phyloP scores from a whole-genome alignment of 164 flowering plant genomes.

The Macadamia tetraphylla region DNA sequence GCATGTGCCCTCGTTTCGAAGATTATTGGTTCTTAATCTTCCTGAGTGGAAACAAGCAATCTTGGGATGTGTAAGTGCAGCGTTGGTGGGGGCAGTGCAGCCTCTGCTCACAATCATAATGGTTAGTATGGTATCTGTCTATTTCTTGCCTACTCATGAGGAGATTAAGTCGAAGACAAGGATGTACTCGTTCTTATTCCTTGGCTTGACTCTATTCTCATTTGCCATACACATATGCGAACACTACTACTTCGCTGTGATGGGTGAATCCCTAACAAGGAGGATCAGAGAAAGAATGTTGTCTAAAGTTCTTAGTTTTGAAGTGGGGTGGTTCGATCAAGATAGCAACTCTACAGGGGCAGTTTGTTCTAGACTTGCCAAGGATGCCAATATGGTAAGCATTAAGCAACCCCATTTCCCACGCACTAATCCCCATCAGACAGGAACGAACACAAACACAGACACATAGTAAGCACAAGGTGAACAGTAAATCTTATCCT shows the following conservation, averaged over 20 bases:
- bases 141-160: constrained; percentile 37
- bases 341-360: constrained; percentile 53
- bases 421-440: too few relatives aligned
- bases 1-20: too few relatives aligned
- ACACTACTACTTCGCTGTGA: constrained; percentile 58
- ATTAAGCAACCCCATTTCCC: too few relatives aligned
- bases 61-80: constrained; percentile 51
- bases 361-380: constrained; percentile 40
- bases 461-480: too few relatives aligned
- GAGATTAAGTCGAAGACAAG: constrained; percentile 30
- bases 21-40: too few relatives aligned
- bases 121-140: constrained; percentile 44
- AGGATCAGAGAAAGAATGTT: constrained; percentile 53
- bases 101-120: constrained; percentile 41
- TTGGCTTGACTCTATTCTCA: constrained; percentile 25
- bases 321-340: constrained; percentile 59
- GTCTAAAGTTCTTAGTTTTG: constrained; percentile 46
- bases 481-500: too few relatives aligned
- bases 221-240: constrained; percentile 38
- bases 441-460: too few relatives aligned
- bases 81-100: constrained; percentile 48
- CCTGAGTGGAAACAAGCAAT: constrained; percentile 12
- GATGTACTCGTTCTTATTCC: constrained; percentile 36
- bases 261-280: constrained; percentile 57
- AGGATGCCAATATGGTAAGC: constrained; percentile 36